phyloP scores from a whole-genome alignment of 176 grass and related monocot species.

The Dactylis glomerata region DNA sequence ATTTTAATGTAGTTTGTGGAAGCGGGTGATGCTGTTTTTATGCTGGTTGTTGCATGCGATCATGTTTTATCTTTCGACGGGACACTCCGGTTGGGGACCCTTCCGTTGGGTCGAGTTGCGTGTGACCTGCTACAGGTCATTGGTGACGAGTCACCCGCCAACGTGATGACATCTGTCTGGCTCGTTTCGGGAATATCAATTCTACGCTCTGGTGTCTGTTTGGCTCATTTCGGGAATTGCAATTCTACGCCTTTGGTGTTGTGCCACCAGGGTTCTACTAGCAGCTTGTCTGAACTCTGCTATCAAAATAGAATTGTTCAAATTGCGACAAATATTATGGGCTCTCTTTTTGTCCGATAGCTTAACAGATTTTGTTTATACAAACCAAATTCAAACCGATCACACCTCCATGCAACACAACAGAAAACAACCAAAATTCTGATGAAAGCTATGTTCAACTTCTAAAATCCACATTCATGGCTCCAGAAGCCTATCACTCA shows the following conservation, averaged over 20 bases:
- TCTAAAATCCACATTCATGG: neutral
- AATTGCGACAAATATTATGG: neutral
- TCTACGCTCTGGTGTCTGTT: neutral
- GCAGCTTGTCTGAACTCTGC: neutral
- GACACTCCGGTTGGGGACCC: neutral
- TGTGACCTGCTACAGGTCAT: neutral
- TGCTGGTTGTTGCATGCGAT: neutral
- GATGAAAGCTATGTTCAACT: neutral
- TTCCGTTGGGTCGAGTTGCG: neutral
- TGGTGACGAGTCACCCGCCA: neutral
- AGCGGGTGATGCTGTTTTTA: neutral
- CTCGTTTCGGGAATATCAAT: neutral
- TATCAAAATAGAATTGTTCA: neutral
- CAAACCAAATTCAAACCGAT: neutral
- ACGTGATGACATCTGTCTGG: neutral
- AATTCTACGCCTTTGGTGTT: neutral
- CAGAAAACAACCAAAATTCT: neutral
- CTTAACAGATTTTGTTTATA: neutral
- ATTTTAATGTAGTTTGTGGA: neutral
- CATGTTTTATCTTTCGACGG: neutral
- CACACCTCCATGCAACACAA: neutral
- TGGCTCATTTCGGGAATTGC: neutral
- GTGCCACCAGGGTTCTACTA: neutral
- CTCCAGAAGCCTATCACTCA: slow-evolving; percentile 17
- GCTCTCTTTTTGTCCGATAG: neutral